phyloP scores from a whole-genome alignment of 768 basidiomycete species.

The Neoboletus magnificus region DNA sequence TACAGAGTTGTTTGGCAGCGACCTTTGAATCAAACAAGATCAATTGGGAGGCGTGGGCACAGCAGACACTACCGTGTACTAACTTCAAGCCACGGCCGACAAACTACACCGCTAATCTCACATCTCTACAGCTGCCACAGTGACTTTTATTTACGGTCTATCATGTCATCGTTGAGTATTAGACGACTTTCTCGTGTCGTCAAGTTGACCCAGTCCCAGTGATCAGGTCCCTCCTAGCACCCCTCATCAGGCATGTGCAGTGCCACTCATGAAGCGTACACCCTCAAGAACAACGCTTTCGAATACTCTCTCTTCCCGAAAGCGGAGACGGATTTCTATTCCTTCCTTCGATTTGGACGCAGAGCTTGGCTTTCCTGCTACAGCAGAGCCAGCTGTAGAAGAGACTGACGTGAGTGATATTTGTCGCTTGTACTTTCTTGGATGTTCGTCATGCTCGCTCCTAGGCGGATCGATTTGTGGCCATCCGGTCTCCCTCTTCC shows the following conservation, averaged over 20 bases:
- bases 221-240: conserved; percentile 25
- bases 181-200: conserved; percentile 2
- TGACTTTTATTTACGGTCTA: neutral
- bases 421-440: neutral
- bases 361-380: conserved; percentile 26
- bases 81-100: neutral
- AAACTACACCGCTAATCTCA: neutral
- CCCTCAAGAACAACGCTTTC: conserved; percentile 38
- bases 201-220: conserved; percentile 21
- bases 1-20: conserved; percentile 27
- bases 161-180: conserved; percentile 33
- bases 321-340: conserved; percentile 42
- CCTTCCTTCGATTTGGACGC: conserved; percentile 37
- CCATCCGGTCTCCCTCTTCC: conserved; percentile 46
- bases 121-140: neutral
- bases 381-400: conserved; percentile 20
- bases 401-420: conserved; percentile 28
- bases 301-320: conserved; percentile 39
- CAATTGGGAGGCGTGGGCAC: neutral
- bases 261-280: conserved; percentile 35
- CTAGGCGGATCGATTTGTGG: conserved; percentile 62
- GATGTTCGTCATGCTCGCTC: neutral
- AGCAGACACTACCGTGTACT: neutral
- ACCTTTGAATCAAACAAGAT: conserved; percentile 26
- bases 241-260: conserved; percentile 25